Evolutionary conservation across 1,284 basidiomycete species (phyloP).

Genomic region (Exobasidium cylindrosporum): DNA sequence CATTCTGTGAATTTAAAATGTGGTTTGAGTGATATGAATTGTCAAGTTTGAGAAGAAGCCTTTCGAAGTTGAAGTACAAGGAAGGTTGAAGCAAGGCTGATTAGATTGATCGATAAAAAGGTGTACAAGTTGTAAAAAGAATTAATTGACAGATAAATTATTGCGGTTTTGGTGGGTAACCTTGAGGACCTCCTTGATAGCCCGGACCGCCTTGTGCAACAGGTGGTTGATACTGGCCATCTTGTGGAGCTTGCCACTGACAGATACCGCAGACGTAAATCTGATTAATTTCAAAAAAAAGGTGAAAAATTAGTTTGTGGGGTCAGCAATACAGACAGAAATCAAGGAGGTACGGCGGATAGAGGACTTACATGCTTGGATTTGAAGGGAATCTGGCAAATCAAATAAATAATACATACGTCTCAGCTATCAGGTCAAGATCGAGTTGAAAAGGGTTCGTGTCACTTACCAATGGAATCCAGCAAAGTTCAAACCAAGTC

Average conservation of each 20-base stretch:
- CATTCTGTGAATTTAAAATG: too few species aligned
- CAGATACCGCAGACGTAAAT: conserved; percentile 52
- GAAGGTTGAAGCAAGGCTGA: too few species aligned
- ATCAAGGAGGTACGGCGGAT: neutral
- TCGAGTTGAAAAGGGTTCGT: neutral
- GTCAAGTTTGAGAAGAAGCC: too few species aligned
- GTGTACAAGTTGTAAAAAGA: too few species aligned
- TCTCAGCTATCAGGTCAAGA: neutral
- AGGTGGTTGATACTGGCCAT: conserved; percentile 43
- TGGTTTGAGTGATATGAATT: too few species aligned
- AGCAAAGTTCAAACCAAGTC: conserved; percentile 53
- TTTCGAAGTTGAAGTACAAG: too few species aligned
- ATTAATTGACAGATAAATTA: too few species aligned
- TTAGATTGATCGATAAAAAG: too few species aligned
- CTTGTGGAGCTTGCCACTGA: conserved; percentile 43
- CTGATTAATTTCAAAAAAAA: too few species aligned
- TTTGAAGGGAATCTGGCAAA: conserved; percentile 18
- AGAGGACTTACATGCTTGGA: conserved; percentile 1
- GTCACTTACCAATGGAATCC: conserved; percentile 38
- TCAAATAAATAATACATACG: too few species aligned
- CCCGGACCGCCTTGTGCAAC: conserved; percentile 29
- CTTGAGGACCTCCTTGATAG: conserved; percentile 21
- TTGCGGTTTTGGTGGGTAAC: conserved; percentile 28
- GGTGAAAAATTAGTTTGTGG: too few species aligned
- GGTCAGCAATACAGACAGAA: neutral